Evolutionary conservation across 306 rosid genomes (phyloP).

Genomic region (Cucurbita moschata): DNA sequence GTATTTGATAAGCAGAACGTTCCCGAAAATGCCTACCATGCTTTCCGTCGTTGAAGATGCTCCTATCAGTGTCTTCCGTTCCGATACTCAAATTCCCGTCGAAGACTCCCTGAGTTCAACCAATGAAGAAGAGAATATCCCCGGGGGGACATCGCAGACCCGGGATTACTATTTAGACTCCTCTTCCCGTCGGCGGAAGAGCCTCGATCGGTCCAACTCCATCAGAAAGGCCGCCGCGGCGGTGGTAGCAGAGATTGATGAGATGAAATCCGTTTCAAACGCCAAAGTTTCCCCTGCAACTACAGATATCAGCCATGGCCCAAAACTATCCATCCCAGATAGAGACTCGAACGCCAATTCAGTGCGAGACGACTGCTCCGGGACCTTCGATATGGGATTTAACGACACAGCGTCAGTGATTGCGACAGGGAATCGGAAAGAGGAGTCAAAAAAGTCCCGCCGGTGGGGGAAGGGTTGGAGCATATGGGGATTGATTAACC

Average conservation of each 20-base stretch:
- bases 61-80: conserved; percentile 37
- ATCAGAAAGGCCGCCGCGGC: conserved; percentile 81
- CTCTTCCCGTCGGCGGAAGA: conserved; percentile 63
- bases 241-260: conserved; percentile 91
- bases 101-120: conserved; percentile 44
- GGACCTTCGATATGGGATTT: conserved; percentile 40
- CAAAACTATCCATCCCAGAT: conserved; percentile 30
- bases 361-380: conserved; percentile 58
- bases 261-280: conserved; percentile 56
- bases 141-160: conserved; percentile 81
- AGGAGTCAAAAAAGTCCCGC: conserved; percentile 44
- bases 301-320: conserved; percentile 37
- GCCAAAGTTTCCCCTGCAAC: conserved; percentile 58
- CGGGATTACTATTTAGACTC: conserved; percentile 75
- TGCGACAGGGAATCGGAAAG: conserved; percentile 27
- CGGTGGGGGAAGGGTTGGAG: conserved; percentile 85
- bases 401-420: conserved; percentile 35
- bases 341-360: conserved; percentile 64
- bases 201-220: conserved; percentile 84
- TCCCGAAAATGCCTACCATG: conserved; percentile 85
- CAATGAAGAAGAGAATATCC: conserved; percentile 34
- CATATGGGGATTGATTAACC: conserved; percentile 73
- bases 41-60: conserved; percentile 80
- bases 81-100: conserved; percentile 63
- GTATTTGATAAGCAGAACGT: conserved; percentile 42